Conservation (phyloP, 2,329 filamentous ascomycete genomes). For the Neopestalotiopsis sp. region DNA sequence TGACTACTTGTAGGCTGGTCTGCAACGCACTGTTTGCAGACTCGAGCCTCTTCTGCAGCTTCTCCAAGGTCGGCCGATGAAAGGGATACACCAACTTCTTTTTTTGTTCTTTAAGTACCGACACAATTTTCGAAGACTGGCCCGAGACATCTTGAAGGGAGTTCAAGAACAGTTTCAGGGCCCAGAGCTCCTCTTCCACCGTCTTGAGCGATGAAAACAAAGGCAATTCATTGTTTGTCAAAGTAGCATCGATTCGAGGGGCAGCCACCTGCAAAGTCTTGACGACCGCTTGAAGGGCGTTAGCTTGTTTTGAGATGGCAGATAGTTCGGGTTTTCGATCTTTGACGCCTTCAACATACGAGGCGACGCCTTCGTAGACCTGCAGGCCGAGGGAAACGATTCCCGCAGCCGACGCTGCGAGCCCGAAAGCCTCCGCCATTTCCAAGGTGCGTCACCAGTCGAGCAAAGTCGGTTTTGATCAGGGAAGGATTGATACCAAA, state of each 20-base stretch:
- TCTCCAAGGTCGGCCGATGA: background rate
- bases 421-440: conserved; percentile 6
- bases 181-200: background rate
- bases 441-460: background rate
- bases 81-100: background rate
- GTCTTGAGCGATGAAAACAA: background rate
- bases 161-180: background rate
- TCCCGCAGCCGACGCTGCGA: conserved; percentile 8
- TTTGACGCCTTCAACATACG: conserved; percentile 8
- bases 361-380: background rate
- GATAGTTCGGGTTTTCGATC: background rate
- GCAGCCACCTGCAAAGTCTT: background rate
- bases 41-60: conserved; percentile 7
- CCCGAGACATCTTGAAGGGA: background rate
- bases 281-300: background rate
- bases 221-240: background rate
- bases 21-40: conserved; percentile 4
- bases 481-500: background rate
- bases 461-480: background rate
- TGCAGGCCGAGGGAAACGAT: conserved; percentile 9
- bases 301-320: background rate
- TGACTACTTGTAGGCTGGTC: background rate
- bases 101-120: background rate
- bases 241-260: background rate
- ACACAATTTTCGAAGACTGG: background rate